Evolutionary conservation across 2,329 filamentous ascomycete species (phyloP).

Genomic region (Colletotrichum trifolii): DNA sequence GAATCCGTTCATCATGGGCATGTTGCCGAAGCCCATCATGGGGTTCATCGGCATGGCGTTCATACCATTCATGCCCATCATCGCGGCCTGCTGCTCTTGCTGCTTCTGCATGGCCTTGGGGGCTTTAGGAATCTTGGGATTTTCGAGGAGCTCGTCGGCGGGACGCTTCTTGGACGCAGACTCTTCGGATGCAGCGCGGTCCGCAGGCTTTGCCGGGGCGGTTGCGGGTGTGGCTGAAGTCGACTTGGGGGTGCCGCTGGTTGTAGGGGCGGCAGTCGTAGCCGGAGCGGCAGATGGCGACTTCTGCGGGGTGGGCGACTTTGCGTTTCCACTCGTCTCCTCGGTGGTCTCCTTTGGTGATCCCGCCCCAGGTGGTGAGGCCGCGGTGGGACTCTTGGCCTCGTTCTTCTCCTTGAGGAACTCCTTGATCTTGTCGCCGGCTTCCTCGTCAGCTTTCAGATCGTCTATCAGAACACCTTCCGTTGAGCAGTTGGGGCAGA

Average conservation of each 20-base stretch:
- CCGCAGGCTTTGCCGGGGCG: slow-evolving; percentile 39
- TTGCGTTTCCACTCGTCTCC: slow-evolving; percentile 33
- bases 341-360: slow-evolving; percentile 43
- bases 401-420: slow-evolving; percentile 72
- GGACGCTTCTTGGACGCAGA: slow-evolving; percentile 78
- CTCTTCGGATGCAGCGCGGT: slow-evolving; percentile 41
- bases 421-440: slow-evolving; percentile 79
- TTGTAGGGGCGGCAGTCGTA: slow-evolving; percentile 25
- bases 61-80: slow-evolving; percentile 58
- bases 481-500: slow-evolving; percentile 90
- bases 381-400: slow-evolving; percentile 58
- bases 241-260: slow-evolving; percentile 42
- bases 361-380: slow-evolving; percentile 43
- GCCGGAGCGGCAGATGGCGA: slow-evolving; percentile 41
- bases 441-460: slow-evolving; percentile 84
- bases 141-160: slow-evolving; percentile 77
- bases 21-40: slow-evolving; percentile 41
- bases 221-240: slow-evolving; percentile 43
- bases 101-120: slow-evolving; percentile 73
- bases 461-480: slow-evolving; percentile 95
- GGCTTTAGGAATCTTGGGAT: slow-evolving; percentile 72
- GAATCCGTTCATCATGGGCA: slow-evolving; percentile 41
- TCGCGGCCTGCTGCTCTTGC: slow-evolving; percentile 60
- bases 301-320: slow-evolving; percentile 45
- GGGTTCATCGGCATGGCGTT: slow-evolving; percentile 46